Evolutionary conservation across 441 rosid genomes (phyloP).

Genomic region (Flueggea neowawraea): DNA sequence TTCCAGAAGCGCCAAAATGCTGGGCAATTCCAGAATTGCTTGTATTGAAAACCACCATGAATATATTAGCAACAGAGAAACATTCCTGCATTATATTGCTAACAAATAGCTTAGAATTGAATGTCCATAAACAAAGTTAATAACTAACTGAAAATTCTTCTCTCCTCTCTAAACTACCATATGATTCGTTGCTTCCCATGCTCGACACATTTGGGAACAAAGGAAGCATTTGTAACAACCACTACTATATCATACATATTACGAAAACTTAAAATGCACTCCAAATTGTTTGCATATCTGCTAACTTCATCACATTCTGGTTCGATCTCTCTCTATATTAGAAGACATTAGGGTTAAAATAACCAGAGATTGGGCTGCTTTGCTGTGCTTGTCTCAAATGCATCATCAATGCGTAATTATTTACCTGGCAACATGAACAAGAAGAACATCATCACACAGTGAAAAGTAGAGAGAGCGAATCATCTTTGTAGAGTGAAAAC

Average conservation of each 20-base stretch:
- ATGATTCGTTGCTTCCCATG: no score
- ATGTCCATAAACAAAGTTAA: no score
- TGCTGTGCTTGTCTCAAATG: slow-evolving; percentile 45
- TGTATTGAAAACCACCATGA: no score
- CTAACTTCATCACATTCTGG: background rate
- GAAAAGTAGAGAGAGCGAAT: background rate
- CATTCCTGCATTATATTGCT: no score
- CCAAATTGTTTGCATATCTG: background rate
- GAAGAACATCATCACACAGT: no score
- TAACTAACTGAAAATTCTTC: no score
- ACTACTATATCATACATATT: background rate
- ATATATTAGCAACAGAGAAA: no score
- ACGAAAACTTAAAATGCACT: background rate
- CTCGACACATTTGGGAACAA: background rate
- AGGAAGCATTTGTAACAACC: no score
- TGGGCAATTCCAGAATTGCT: no score
- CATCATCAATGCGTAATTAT: slow-evolving; percentile 37
- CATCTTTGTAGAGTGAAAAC: background rate
- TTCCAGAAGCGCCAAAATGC: no score
- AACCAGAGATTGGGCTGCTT: slow-evolving; percentile 29
- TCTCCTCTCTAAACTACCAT: no score
- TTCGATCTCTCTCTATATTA: slow-evolving; percentile 5
- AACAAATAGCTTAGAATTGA: no score
- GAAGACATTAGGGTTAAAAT: slow-evolving; percentile 34
- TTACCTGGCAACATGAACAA: slow-evolving; percentile 2